Percentiles rank a stretch among this genome's conserved stretches.
phyloP scores from a whole-genome alignment of 768 basidiomycete species.

The Guyanaporus albipodus region DNA sequence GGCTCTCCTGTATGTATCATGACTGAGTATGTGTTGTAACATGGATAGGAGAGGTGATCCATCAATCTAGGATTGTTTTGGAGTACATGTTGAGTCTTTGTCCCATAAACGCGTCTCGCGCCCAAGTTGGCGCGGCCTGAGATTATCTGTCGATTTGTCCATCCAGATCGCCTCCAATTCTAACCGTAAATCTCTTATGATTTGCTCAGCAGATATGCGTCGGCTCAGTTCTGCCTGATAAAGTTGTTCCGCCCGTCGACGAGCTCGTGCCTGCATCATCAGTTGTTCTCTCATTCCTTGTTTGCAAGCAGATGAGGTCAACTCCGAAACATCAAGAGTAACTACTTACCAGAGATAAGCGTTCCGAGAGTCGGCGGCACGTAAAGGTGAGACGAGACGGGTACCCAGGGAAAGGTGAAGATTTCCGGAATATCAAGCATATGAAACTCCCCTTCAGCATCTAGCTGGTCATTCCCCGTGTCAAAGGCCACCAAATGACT shows the following conservation, averaged over 20 bases:
- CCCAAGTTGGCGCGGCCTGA: too few species aligned
- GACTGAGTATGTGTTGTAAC: constrained; percentile 1
- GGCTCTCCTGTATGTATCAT: constrained; percentile 24
- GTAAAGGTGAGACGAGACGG: constrained; percentile 26
- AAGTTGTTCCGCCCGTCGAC: constrained; percentile 31
- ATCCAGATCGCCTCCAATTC: constrained; percentile 3
- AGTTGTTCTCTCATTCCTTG: constrained; percentile 35
- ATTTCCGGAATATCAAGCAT: constrained; percentile 35
- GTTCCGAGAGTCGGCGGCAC: constrained; percentile 34
- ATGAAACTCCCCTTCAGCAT: constrained; percentile 25
- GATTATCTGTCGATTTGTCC: too few species aligned
- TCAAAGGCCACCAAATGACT: neutral
- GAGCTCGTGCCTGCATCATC: constrained; percentile 28
- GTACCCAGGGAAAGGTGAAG: constrained; percentile 33
- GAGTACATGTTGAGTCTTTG: too few species aligned
- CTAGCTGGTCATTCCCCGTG: neutral
- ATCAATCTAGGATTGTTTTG: neutral
- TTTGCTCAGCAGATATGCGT: constrained; percentile 31
- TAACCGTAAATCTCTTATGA: constrained; percentile 15
- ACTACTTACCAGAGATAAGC: constrained; percentile 33
- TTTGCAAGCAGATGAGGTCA: neutral
- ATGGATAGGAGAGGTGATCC: neutral
- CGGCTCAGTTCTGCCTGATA: constrained; percentile 30
- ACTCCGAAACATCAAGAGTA: neutral
- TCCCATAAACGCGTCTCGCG: too few species aligned